phyloP scores from a whole-genome alignment of 768 basidiomycete species.

The Tubosaeta sp. region DNA sequence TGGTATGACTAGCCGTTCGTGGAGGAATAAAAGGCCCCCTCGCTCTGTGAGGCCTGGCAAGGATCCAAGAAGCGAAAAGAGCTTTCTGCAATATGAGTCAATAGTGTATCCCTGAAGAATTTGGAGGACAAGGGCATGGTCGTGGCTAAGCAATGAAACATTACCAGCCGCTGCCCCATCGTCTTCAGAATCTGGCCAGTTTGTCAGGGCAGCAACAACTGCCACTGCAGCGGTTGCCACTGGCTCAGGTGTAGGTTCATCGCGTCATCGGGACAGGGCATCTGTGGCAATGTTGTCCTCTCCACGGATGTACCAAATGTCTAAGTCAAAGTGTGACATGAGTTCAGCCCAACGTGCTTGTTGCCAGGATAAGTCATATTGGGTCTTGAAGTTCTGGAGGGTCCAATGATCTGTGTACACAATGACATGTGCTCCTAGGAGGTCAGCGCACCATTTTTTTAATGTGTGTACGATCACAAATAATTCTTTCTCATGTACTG shows the following conservation, averaged over 20 bases:
- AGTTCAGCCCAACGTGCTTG: constrained; percentile 38
- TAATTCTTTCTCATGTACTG: constrained; percentile 30
- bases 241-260: not conserved
- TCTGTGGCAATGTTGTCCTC: constrained; percentile 33
- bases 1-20: constrained; percentile 11
- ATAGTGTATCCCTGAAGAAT: constrained; percentile 3
- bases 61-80: not conserved
- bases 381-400: constrained; percentile 2
- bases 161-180: not conserved
- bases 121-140: not conserved
- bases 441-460: constrained; percentile 27
- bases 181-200: not conserved
- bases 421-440: not conserved
- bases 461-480: constrained; percentile 29
- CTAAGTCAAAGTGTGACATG: constrained; percentile 33
- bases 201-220: not conserved
- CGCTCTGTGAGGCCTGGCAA: not conserved
- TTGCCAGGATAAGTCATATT: not conserved
- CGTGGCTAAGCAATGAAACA: not conserved
- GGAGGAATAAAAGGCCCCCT: constrained; percentile 5
- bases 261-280: constrained; percentile 29
- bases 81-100: constrained; percentile 8
- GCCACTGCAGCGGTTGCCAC: no score
- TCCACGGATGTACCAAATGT: constrained; percentile 20
- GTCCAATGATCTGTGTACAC: constrained; percentile 32